Evolutionary conservation across 2,329 filamentous ascomycete genomes (phyloP), one percentile per base, ranked within the genome.

Genomic region (Sporothrix globosa): DNA sequence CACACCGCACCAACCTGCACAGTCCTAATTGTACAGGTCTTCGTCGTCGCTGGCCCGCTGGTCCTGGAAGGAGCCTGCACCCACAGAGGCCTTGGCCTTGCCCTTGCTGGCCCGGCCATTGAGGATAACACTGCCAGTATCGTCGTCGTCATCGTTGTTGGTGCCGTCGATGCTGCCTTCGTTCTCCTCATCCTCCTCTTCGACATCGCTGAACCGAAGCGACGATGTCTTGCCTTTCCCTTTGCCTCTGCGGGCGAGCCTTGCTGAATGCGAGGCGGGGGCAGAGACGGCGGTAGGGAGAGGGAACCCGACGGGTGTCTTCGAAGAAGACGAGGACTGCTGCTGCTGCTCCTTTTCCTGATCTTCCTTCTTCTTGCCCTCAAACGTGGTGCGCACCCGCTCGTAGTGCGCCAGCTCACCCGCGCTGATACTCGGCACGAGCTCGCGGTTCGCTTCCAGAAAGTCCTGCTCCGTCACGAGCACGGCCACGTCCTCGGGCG

Each of bases 351-450:
- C 70, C 34, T 70, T 54, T 10, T 58, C 67, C 65, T 65, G 53
- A 76, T 79, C 81, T 79, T 79, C 84, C 76, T 82, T 80, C 30
- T 82, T 81, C 5, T 79, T 81, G 11, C 90, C 90, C 77, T 99
- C 96, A 77, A 99, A 99, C 21, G 88, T 87, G 21, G 86, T 88
- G 52, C 96, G 85, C 6, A 99, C 95, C 0, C 87, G 83, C 77
- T 97, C 92, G 76, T 98, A 99, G 78, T 99, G 96, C 63, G 91
- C 87, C 53, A 99, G 82, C 81, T 99, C 96, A 73, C 97, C 95
- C 13, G 91, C 90, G 77, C 93, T 97, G 67, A 99, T 96, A 81
- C 91, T 94, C 19, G 94, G 94, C n/a, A 98, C 90, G 53, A 99
- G 85, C 81, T 98, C 96, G 56, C 83, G 83, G 76, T 95, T 89